Conservation (phyloP, 2,329 filamentous ascomycete genomes). For the Neonectria sp. region DNA sequence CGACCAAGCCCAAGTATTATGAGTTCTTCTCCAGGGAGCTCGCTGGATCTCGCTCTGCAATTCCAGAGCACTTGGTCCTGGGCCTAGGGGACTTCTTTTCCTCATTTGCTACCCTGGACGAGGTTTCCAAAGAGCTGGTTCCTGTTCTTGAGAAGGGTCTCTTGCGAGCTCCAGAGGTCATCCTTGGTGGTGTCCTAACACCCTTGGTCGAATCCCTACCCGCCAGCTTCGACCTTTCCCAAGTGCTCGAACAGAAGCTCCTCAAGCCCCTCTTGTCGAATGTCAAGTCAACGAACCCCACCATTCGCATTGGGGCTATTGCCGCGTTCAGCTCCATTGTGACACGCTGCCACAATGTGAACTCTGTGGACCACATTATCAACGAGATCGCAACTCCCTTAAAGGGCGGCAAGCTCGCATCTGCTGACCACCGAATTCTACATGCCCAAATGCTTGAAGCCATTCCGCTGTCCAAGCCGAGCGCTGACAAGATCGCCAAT, state of each 20-base stretch:
- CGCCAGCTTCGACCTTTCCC: slow-evolving; percentile 81
- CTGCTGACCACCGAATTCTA: slow-evolving; percentile 86
- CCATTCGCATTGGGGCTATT: slow-evolving; percentile 82
- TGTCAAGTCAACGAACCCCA: slow-evolving; percentile 88
- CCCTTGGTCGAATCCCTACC: slow-evolving; percentile 81
- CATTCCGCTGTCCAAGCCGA: slow-evolving; percentile 71
- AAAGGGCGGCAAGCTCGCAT: slow-evolving; percentile 86
- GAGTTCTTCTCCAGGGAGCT: slow-evolving; percentile 90
- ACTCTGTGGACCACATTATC: slow-evolving; percentile 75
- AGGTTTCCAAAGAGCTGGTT: slow-evolving; percentile 82
- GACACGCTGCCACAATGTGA: slow-evolving; percentile 69
- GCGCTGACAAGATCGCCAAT: slow-evolving; percentile 77
- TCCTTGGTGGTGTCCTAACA: slow-evolving; percentile 84
- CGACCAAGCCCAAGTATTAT: slow-evolving; percentile 80
- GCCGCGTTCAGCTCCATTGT: slow-evolving; percentile 82
- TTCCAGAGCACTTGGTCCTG: slow-evolving; percentile 80
- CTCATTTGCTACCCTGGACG: slow-evolving; percentile 80
- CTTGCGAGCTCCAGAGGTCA: slow-evolving; percentile 89
- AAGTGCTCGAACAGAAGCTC: slow-evolving; percentile 78
- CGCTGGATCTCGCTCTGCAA: slow-evolving; percentile 79
- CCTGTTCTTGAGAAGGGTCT: slow-evolving; percentile 91
- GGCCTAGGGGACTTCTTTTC: slow-evolving; percentile 87
- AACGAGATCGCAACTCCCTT: slow-evolving; percentile 86
- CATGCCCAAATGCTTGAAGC: slow-evolving; percentile 85
- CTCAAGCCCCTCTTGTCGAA: slow-evolving; percentile 92